Percentiles rank a stretch among this genome's conserved stretches.
phyloP scores from a whole-genome alignment of 1,284 basidiomycete species.

The Trametes polyzona region DNA sequence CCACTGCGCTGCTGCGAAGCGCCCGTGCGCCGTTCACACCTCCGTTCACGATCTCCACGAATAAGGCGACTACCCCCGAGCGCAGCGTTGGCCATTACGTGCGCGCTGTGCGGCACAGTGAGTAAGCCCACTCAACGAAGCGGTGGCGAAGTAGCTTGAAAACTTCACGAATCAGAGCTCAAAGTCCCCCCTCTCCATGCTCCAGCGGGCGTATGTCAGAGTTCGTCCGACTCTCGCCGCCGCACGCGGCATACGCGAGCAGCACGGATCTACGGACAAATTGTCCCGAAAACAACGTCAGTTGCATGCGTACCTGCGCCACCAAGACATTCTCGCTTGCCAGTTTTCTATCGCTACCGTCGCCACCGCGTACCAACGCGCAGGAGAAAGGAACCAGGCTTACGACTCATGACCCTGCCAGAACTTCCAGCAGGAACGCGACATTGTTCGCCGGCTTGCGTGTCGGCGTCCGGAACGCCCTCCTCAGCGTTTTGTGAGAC shows the following conservation, averaged over 20 bases:
- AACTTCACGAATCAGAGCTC: background rate
- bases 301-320: background rate
- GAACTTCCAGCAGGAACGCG: background rate
- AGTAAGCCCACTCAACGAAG: background rate
- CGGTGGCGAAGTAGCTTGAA: background rate
- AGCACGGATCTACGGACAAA: constrained; percentile 4
- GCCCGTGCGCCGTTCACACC: background rate
- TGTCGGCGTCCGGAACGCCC: too few species aligned
- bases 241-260: background rate
- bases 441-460: background rate
- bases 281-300: background rate
- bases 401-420: background rate
- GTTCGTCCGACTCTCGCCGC: background rate
- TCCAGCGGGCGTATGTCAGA: background rate
- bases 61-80: background rate
- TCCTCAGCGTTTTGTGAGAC: background rate
- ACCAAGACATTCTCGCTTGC: background rate
- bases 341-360: too few species aligned
- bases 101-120: too few species aligned
- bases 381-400: too few species aligned
- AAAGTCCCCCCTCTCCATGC: background rate
- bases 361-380: too few species aligned
- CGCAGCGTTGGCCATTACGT: background rate
- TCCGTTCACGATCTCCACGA: too few species aligned
- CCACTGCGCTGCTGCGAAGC: too few species aligned